Base-by-base conservation (phyloP, 2,329 filamentous ascomycete genomes). In the Colletotrichum acutatum region DNA sequence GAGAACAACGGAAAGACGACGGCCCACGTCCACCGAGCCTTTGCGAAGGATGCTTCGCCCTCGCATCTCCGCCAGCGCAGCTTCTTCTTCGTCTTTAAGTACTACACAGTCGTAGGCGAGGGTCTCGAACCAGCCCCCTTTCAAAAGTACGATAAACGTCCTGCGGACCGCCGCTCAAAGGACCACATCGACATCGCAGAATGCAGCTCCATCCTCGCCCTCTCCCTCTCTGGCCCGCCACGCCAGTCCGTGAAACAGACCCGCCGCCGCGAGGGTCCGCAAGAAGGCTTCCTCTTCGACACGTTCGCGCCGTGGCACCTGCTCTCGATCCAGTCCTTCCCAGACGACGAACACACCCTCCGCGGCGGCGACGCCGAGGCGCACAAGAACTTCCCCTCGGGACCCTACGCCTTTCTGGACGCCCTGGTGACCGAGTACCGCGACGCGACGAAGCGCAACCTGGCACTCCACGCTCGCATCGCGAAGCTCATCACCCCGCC, bases 61-160 rank as follows among this genome's bases (percentile, higher is more conserved):
- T 82, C 86, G 34, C 77, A 81, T 5, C 81, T 87, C 8, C 86
- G 86, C 14, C 89, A 89, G 75, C 83, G 87, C 7, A 88, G 86
- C 8, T 91, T 91, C 78, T 87, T 91, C 75, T 91, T 92, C 78
- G 88, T 86, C 54, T 91, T 92, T 78, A 91, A 92, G 75, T 92
- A 91, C 78, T 91, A 90, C 77, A 92, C 90, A 5, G 84, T 91
- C 7, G 86, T 92, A 14, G 87, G 86, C 1, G 84, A 88, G 5
- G 86, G 85, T 4, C 86, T 90, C 53, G 83, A 85, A 37, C 90
- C 90, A 0, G 88, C 90, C 76, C 83, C 87, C 6, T 92, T 90
- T 90, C 90, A 92, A 77, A 81, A 84, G 24, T 86, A 87, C 49
- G 89, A 91, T 75, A 84, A 83, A 56, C 79, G 83, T n/a, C 79